Conservation (phyloP, 176 grass and related monocot species). For the Carex myosuroides region DNA sequence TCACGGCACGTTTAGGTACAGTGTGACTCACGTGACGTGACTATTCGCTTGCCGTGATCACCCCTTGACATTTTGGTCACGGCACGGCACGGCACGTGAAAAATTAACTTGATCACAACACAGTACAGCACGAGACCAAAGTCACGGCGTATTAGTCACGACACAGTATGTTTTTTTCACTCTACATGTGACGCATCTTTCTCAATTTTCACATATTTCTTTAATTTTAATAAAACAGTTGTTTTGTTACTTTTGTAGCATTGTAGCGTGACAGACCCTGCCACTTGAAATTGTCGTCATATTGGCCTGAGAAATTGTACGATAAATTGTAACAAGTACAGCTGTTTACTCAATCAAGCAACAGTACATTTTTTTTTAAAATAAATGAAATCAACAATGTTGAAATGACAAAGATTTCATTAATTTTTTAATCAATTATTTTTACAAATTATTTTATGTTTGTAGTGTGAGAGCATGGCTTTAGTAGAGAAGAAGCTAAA, state of each 20-base stretch:
- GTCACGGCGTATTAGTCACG: no score
- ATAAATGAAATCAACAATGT: background rate
- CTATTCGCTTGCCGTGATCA: no score
- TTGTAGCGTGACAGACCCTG: background rate
- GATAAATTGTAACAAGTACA: background rate
- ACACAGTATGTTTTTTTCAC: no score
- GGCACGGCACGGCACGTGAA: no score
- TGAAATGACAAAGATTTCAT: background rate
- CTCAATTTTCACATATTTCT: background rate
- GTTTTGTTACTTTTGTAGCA: background rate
- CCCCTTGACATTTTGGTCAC: no score
- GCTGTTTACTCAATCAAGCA: background rate
- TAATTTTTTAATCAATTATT: background rate
- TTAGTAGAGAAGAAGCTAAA: constrained; percentile 60
- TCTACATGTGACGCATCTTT: background rate
- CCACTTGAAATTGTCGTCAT: background rate
- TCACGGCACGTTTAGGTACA: no score
- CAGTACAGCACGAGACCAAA: no score
- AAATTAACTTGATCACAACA: no score
- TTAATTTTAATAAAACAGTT: background rate
- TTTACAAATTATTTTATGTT: no score
- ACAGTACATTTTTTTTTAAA: background rate
- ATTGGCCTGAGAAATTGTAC: background rate
- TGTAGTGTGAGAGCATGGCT: constrained; percentile 72
- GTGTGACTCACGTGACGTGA: no score